Evolutionary conservation across 1,139 yeast genomes (phyloP).

Genomic region (Suhomyces ambrosiae): DNA sequence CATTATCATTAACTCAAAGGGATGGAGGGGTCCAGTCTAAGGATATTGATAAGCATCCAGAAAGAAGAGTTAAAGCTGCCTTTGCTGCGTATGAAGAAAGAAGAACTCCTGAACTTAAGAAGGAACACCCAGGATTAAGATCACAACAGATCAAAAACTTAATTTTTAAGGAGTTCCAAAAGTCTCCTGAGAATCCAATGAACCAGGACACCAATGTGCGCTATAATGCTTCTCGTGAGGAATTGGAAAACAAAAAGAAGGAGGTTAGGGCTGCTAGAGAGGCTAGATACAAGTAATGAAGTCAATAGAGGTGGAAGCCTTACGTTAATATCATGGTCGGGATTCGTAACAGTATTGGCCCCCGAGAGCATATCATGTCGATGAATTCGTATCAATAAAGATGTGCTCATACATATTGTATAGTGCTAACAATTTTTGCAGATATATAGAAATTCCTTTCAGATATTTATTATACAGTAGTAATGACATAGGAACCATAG

Average conservation of each 20-base stretch:
- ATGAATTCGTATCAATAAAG: too few relatives aligned
- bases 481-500: too few relatives aligned
- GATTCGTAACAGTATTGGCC: background rate
- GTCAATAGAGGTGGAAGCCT: background rate
- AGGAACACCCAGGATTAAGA: conserved; percentile 80
- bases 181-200: conserved; percentile 81
- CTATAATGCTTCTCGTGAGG: conserved; percentile 64
- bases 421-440: too few relatives aligned
- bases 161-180: conserved; percentile 78
- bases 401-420: too few relatives aligned
- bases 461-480: too few relatives aligned
- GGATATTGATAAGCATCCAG: conserved; percentile 85
- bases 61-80: conserved; percentile 86
- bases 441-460: too few relatives aligned
- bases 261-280: conserved; percentile 54
- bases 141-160: conserved; percentile 76
- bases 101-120: conserved; percentile 71
- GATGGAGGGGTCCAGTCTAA: conserved; percentile 59
- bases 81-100: conserved; percentile 69
- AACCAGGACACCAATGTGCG: conserved; percentile 68
- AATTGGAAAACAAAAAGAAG: conserved; percentile 52
- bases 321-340: too few relatives aligned
- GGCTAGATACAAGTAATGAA: conserved; percentile 32
- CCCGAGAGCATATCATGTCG: too few relatives aligned
- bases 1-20: conserved; percentile 62